Evolutionary conservation across 768 basidiomycete species (phyloP).

Genomic region (Boletus sp.): DNA sequence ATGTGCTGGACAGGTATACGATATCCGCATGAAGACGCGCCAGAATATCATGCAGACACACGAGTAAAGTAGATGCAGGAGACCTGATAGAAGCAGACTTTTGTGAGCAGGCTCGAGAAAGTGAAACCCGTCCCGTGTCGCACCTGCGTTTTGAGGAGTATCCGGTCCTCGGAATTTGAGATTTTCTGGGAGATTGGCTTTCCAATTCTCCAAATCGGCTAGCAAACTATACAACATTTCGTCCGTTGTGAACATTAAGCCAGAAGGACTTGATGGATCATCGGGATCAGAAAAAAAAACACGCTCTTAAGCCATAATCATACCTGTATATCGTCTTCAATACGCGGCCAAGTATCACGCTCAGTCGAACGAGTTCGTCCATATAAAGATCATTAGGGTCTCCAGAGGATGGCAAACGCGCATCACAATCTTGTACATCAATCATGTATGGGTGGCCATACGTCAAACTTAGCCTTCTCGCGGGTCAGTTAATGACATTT

Average conservation of each 20-base stretch:
- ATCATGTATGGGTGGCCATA: slow-evolving; percentile 97
- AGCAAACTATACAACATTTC: slow-evolving; percentile 66
- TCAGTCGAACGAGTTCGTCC: slow-evolving; percentile 88
- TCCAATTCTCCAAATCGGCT: slow-evolving; percentile 73
- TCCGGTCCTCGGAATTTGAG: slow-evolving; percentile 75
- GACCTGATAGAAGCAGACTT: slow-evolving; percentile 43
- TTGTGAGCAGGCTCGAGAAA: slow-evolving; percentile 1
- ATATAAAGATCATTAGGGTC: slow-evolving; percentile 76
- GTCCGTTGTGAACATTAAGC: slow-evolving; percentile 81
- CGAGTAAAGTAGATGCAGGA: slow-evolving; percentile 84
- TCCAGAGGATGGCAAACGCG: slow-evolving; percentile 86
- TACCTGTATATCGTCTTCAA: slow-evolving; percentile 92
- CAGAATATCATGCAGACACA: slow-evolving; percentile 96
- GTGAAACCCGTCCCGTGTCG: slow-evolving; percentile 21
- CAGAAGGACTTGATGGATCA: slow-evolving; percentile 62
- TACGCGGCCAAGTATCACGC: slow-evolving; percentile 87
- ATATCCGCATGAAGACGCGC: slow-evolving; percentile 98
- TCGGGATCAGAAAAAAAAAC: slow-evolving; percentile 10
- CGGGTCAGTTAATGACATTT: slow-evolving; percentile 3
- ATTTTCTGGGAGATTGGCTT: slow-evolving; percentile 68
- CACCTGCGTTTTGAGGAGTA: slow-evolving; percentile 64
- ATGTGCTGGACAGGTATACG: slow-evolving; percentile 86
- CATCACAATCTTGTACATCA: slow-evolving; percentile 95
- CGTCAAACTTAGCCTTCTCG: slow-evolving; percentile 72
- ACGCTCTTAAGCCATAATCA: slow-evolving; percentile 7